Percentiles rank a stretch among this genome's conserved stretches.
phyloP scores from a whole-genome alignment of 495 filamentous ascomycete genomes.

The Hypoxylon crocopeplum region DNA sequence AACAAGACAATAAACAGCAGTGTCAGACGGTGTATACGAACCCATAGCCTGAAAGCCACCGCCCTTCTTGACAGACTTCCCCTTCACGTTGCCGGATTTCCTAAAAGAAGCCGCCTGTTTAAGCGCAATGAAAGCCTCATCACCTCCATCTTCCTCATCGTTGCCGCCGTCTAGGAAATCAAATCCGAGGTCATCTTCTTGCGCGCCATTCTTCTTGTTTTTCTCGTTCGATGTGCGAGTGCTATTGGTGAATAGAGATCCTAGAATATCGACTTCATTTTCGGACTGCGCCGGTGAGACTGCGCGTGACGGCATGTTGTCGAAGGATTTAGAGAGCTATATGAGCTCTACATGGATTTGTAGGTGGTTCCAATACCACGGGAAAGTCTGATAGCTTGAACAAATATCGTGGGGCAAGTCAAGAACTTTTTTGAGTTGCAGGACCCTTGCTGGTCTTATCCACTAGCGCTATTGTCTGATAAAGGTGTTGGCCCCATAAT shows the following conservation, averaged over 20 bases:
- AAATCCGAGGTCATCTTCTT: slow-evolving; percentile 45
- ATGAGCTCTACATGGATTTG: slow-evolving; percentile 3
- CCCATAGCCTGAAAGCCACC: slow-evolving; percentile 98
- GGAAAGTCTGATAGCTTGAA: not conserved
- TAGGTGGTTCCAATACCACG: not conserved
- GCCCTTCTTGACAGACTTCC: slow-evolving; percentile 86
- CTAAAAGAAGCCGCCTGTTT: slow-evolving; percentile 84
- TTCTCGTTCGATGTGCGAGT: slow-evolving; percentile 38
- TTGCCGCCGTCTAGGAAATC: slow-evolving; percentile 55
- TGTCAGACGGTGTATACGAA: slow-evolving; percentile 11
- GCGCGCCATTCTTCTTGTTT: slow-evolving; percentile 44
- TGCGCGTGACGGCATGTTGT: slow-evolving; percentile 56
- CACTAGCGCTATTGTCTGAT: no score
- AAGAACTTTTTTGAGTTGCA: slow-evolving; percentile 24
- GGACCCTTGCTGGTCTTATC: slow-evolving; percentile 6
- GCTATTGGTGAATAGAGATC: slow-evolving; percentile 72
- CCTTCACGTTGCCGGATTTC: slow-evolving; percentile 80
- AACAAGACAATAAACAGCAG: not conserved
- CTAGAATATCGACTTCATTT: slow-evolving; percentile 89
- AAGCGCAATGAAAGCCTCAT: slow-evolving; percentile 88
- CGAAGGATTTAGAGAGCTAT: not conserved
- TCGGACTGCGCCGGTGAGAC: slow-evolving; percentile 87
- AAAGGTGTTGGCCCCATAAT: no score
- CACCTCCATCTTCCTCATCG: slow-evolving; percentile 68
- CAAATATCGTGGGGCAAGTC: not conserved